These are phyloP conservation scores for Oryza australiensis DNA, from an alignment of 176 grass and related monocot genomes.

Conservation along the genomic window DNA sequence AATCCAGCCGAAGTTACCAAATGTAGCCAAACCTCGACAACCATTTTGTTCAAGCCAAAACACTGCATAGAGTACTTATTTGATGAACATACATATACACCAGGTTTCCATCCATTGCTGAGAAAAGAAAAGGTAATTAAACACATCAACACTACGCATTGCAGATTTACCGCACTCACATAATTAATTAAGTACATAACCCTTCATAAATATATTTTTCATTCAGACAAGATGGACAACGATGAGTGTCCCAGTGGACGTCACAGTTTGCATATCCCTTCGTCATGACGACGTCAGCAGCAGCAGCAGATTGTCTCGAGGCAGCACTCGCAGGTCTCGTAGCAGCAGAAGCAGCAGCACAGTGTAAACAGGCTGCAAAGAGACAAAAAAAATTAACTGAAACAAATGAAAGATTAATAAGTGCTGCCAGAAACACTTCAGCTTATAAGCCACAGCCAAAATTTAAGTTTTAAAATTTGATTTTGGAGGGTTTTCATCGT, in stretches of 20 bases:
- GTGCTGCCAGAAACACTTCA: neutral
- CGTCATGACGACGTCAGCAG: conserved; percentile 24
- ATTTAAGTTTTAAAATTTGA: too few species aligned
- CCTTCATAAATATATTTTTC: conserved; percentile 3
- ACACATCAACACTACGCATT: neutral
- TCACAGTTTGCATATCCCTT: neutral
- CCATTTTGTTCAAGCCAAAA: neutral
- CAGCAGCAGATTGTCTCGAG: conserved; percentile 56
- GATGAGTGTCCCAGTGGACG: neutral
- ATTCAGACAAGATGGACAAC: conserved; percentile 16
- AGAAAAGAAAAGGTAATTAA: neutral
- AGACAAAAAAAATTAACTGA: neutral
- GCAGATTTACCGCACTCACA: too few species aligned
- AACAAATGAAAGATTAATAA: neutral
- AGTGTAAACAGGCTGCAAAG: conserved; percentile 46
- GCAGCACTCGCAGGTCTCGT: conserved; percentile 58
- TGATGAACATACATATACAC: neutral
- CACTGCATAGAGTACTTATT: neutral
- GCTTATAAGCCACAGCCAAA: too few species aligned
- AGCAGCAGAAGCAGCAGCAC: conserved; percentile 69
- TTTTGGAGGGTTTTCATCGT: too few species aligned
- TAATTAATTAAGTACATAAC: too few species aligned
- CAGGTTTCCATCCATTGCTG: neutral
- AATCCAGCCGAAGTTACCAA: neutral
- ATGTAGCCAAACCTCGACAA: neutral